Evolutionary conservation across 2,329 filamentous ascomycete genomes (phyloP), one percentile per base, ranked within the genome.

Genomic region (Lachnellula willkommii): DNA sequence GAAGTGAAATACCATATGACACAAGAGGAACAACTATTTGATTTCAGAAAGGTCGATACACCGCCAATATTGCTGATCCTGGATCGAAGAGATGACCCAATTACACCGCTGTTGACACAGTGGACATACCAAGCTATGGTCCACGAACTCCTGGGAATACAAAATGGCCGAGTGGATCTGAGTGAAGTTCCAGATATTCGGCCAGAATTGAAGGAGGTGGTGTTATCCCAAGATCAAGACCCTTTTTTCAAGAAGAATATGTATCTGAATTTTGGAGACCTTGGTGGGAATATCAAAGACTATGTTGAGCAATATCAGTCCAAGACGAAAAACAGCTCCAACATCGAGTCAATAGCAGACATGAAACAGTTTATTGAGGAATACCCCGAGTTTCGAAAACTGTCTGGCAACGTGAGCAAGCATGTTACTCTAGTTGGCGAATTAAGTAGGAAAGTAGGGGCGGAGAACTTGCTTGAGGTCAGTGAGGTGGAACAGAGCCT

Each of bases 91-190:
- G 92, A 96, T 69, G 94, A 99, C 67, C 93, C 94, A 0, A 88
- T 97, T 50, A 99, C 94, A 3, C 94, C 94, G 0, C 76, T 99
- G 11, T 79, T 99, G 49, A 96, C 91, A 2, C 94, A 99, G 70
- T 99, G 94, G 94, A 99, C 94, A 26, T 99, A 99, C 68, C 94
- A 99, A 73, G 94, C 94, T n/a, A 99, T 99, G 92, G 94, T 99
- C 0, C 94, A 99, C 70, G 94, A 99, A 68, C 76, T 97, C 2
- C 78, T 99, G 12, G 94, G 94, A 5, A 96, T 99, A 63, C 83
- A 89, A 56, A 97, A 97, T 70, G 94, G 94, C n/a, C 83, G 93
- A 50, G 94, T 99, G 0, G 88, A 96, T 68, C 77, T 99, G 36
- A 88, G 87, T 60, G 82, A 89, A 54, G 85, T 96, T 0, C 89